Evolutionary conservation across 352 stramenopile genomes (phyloP).

Genomic region (Globisporangium carolinianum): DNA sequence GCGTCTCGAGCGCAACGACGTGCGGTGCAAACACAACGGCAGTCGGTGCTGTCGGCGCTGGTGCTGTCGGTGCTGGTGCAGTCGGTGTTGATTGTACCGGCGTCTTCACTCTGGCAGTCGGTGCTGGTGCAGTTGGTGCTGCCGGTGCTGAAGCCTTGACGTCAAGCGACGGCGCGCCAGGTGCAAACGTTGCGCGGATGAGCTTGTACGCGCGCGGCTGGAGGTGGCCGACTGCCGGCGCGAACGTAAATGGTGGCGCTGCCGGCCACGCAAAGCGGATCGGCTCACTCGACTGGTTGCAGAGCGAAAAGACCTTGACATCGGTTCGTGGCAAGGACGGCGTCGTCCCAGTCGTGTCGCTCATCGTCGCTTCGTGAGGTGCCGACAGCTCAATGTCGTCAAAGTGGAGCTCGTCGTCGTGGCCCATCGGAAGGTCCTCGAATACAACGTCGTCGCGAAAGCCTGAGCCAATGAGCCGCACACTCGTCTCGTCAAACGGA

Average conservation of each 20-base stretch:
- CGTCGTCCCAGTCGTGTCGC: background rate
- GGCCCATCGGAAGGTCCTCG: slow-evolving; percentile 72
- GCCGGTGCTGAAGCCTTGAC: slow-evolving; percentile 5
- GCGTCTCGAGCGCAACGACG: slow-evolving; percentile 30
- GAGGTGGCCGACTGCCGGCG: slow-evolving; percentile 65
- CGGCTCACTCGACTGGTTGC: slow-evolving; percentile 49
- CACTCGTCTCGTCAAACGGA: slow-evolving; percentile 77
- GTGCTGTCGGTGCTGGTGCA: slow-evolving; percentile 9
- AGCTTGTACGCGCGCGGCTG: slow-evolving; percentile 48
- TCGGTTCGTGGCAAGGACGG: slow-evolving; percentile 13
- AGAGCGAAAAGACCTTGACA: slow-evolving; percentile 72
- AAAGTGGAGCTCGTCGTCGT: slow-evolving; percentile 83
- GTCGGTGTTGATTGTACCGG: no score
- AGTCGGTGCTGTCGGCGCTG: slow-evolving; percentile 9
- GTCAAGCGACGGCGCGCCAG: slow-evolving; percentile 4
- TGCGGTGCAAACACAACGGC: slow-evolving; percentile 22
- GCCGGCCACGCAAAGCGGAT: slow-evolving; percentile 74
- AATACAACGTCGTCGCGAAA: slow-evolving; percentile 85
- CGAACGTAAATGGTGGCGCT: slow-evolving; percentile 54
- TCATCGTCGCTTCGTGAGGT: slow-evolving; percentile 2
- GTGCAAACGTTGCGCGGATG: slow-evolving; percentile 71
- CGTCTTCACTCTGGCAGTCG: no score
- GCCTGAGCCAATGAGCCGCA: slow-evolving; percentile 64
- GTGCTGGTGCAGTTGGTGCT: slow-evolving; percentile 8
- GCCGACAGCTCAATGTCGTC: slow-evolving; percentile 62